Percentiles rank a stretch among this genome's conserved stretches.
phyloP scores from a whole-genome alignment of 2,329 filamentous ascomycete species.

The Anisogramma anomala region DNA sequence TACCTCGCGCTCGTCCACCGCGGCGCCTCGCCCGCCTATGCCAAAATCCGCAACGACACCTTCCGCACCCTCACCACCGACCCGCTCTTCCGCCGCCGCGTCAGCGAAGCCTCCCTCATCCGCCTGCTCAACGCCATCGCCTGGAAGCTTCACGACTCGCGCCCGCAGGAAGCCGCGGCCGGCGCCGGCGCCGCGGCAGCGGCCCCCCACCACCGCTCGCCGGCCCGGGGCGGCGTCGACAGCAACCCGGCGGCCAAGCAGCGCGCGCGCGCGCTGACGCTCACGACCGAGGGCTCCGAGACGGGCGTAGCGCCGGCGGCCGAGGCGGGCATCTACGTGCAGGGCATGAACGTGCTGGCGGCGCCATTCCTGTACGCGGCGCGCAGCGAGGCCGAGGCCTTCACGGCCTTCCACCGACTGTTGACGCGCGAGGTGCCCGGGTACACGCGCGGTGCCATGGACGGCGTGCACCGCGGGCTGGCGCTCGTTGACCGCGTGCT shows the following conservation, averaged over 20 bases:
- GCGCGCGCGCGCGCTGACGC: conserved; percentile 44
- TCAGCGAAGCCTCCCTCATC: conserved; percentile 90
- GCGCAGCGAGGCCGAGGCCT: conserved; percentile 88
- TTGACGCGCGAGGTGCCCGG: conserved; percentile 81
- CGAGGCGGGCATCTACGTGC: conserved; percentile 80
- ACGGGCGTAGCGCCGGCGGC: conserved; percentile 36
- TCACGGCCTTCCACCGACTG: conserved; percentile 77
- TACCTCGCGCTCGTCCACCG: conserved; percentile 88
- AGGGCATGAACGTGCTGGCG: conserved; percentile 97
- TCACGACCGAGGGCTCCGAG: conserved; percentile 55
- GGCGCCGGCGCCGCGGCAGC: conserved; percentile 29
- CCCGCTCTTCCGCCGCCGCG: conserved; percentile 87
- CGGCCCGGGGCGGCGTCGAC: conserved; percentile 24
- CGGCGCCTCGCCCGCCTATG: conserved; percentile 85
- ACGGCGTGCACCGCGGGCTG: conserved; percentile 86
- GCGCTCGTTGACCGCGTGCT: conserved; percentile 86
- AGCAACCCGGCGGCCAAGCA: conserved; percentile 35
- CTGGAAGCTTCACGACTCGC: conserved; percentile 80
- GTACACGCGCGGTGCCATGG: conserved; percentile 93
- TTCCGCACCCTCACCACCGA: conserved; percentile 95
- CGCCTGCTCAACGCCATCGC: conserved; percentile 89
- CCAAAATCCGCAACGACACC: conserved; percentile 97
- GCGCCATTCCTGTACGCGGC: conserved; percentile 93
- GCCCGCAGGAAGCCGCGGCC: conserved; percentile 31
- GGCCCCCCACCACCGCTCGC: conserved; percentile 21